A percentile compares a stretch with the other conserved stretches of the same genome.
These are phyloP conservation scores for Tinospora cordifolia DNA, from an alignment of 164 flowering plant species.

Conservation along the genomic window DNA sequence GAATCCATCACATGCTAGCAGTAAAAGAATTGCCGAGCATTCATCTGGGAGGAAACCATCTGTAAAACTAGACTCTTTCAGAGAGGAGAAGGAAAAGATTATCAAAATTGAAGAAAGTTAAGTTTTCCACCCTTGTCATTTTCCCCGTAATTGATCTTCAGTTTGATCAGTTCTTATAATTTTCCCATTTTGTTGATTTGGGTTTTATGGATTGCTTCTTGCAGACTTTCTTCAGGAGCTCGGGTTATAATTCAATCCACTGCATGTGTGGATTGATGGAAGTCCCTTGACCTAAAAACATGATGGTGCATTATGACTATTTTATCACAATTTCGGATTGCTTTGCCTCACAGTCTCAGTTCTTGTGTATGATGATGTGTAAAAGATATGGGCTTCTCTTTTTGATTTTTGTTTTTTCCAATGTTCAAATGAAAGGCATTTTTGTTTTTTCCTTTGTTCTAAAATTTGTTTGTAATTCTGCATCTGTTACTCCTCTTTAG, in stretches of 20 bases:
- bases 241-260: slow-evolving; percentile 84
- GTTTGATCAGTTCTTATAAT: not conserved
- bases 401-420: not conserved
- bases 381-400: not conserved
- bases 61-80: slow-evolving; percentile 43
- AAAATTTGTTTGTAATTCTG: too few species aligned
- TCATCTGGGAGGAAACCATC: slow-evolving; percentile 33
- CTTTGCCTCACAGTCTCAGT: not conserved
- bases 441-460: not conserved
- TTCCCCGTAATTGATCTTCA: not conserved
- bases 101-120: slow-evolving; percentile 91
- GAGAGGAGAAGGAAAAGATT: slow-evolving; percentile 49
- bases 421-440: not conserved
- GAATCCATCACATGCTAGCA: slow-evolving; percentile 34
- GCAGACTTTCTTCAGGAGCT: slow-evolving; percentile 99
- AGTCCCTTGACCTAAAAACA: slow-evolving; percentile 7
- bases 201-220: slow-evolving; percentile 15
- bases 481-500: too few species aligned
- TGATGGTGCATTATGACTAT: not conserved
- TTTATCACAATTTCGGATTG: not conserved
- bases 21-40: slow-evolving; percentile 51
- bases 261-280: slow-evolving; percentile 22
- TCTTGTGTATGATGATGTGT: not conserved
- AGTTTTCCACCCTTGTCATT: slow-evolving; percentile 26
- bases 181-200: slow-evolving; percentile 15